Evolutionary conservation across 495 filamentous ascomycete species (phyloP).

Genomic region (Lineolata rhizophorae): DNA sequence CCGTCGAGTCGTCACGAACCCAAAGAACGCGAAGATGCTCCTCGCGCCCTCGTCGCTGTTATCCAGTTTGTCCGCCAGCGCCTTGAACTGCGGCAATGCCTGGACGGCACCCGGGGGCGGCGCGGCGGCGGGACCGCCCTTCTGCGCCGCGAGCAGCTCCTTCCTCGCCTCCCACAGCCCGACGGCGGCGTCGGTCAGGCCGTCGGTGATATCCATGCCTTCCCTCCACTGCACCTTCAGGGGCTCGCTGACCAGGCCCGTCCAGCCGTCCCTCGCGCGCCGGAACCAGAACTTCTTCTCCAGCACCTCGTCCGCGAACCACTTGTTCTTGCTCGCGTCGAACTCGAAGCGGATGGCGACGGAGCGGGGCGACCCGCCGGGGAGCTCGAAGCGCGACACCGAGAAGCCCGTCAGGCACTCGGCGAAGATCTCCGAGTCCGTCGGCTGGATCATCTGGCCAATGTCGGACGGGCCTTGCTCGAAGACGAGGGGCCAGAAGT

Average conservation of each 20-base stretch:
- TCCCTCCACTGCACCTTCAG: slow-evolving; percentile 76
- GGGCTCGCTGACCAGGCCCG: slow-evolving; percentile 62
- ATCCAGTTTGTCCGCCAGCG: slow-evolving; percentile 32
- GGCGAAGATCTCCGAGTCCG: slow-evolving; percentile 46
- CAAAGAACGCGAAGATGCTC: slow-evolving; percentile 81
- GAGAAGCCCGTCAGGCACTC: slow-evolving; percentile 34
- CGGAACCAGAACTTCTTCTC: slow-evolving; percentile 84
- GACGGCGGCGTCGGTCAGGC: slow-evolving; percentile 48
- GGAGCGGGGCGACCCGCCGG: slow-evolving; percentile 38
- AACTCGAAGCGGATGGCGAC: slow-evolving; percentile 40
- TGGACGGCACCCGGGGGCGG: slow-evolving; percentile 4
- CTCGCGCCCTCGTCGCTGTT: slow-evolving; percentile 30
- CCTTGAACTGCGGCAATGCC: slow-evolving; percentile 26
- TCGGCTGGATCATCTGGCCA: slow-evolving; percentile 62
- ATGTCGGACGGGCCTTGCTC: slow-evolving; percentile 64
- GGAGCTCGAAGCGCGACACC: slow-evolving; percentile 57
- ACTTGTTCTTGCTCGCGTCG: slow-evolving; percentile 41
- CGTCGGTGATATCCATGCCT: slow-evolving; percentile 60
- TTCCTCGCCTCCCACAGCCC: slow-evolving; percentile 44
- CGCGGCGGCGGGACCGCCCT: slow-evolving; percentile 1
- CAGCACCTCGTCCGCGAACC: slow-evolving; percentile 49
- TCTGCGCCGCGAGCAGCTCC: slow-evolving; percentile 17
- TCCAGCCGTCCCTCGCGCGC: slow-evolving; percentile 35
- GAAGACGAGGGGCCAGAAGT: slow-evolving; percentile 81
- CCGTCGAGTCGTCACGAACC: slow-evolving; percentile 35